Evolutionary conservation across 2,329 filamentous ascomycete genomes (phyloP).

Genomic region (Chaetomium sp.): DNA sequence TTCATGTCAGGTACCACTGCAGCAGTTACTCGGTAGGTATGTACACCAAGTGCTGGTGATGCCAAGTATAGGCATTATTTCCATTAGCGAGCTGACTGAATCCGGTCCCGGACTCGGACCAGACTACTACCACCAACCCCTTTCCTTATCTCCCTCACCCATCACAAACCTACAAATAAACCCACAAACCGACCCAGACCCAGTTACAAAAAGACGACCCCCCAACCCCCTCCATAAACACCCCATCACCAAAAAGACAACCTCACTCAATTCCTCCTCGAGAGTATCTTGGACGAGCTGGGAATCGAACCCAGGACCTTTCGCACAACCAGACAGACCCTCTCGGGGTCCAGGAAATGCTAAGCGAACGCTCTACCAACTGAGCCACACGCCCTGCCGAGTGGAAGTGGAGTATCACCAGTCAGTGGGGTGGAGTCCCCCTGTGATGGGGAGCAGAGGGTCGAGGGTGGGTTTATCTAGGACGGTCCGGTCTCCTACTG

Average conservation of each 20-base stretch:
- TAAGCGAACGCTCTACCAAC: conserved; percentile 31
- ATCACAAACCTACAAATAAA: too few relatives aligned
- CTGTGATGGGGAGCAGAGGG: background rate
- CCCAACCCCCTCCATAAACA: background rate
- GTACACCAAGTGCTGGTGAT: too few relatives aligned
- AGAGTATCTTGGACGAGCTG: conserved; percentile 22
- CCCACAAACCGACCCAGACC: too few relatives aligned
- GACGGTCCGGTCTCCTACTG: too few relatives aligned
- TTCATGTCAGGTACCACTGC: too few relatives aligned
- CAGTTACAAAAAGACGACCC: background rate
- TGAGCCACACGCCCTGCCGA: conserved; percentile 27
- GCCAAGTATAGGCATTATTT: too few relatives aligned
- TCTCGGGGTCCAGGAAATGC: conserved; percentile 9
- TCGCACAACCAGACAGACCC: conserved; percentile 15
- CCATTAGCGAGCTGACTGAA: too few relatives aligned
- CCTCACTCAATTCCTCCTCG: background rate
- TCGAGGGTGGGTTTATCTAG: conserved; percentile 6
- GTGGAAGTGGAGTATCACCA: conserved; percentile 9
- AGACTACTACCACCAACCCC: too few relatives aligned
- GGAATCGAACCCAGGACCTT: conserved; percentile 31
- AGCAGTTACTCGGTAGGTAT: too few relatives aligned
- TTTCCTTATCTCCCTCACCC: too few relatives aligned
- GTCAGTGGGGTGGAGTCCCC: background rate
- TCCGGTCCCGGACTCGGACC: too few relatives aligned
- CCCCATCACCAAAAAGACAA: background rate